phyloP scores from a whole-genome alignment of 2,329 filamentous ascomycete species.

The Penicillium freii region DNA sequence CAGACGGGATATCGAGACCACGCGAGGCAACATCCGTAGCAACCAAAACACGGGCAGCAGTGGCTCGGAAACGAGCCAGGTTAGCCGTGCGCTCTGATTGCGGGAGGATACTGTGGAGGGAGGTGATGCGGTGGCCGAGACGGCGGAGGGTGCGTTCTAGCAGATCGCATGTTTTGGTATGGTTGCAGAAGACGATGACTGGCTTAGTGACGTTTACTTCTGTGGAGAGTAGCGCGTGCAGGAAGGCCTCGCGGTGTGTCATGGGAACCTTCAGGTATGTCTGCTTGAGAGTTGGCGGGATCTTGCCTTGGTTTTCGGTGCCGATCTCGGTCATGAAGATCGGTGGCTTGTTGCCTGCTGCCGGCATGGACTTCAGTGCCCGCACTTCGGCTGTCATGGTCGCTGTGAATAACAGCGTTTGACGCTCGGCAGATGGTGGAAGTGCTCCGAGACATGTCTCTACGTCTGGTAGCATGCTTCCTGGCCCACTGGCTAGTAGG shows the following conservation, averaged over 20 bases:
- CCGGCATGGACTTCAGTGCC: conserved; percentile 75
- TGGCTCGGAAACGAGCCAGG: conserved; percentile 84
- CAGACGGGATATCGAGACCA: conserved; percentile 92
- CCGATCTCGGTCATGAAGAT: conserved; percentile 89
- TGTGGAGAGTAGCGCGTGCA: conserved; percentile 84
- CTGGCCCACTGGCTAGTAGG: conserved; percentile 69
- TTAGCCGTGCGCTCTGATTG: conserved; percentile 85
- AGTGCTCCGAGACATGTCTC: conserved; percentile 82
- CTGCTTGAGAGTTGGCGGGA: conserved; percentile 78
- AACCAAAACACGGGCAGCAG: conserved; percentile 82
- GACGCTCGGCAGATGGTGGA: conserved; percentile 73
- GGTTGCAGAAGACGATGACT: conserved; percentile 91
- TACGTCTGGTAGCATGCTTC: conserved; percentile 92
- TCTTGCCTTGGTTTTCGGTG: conserved; percentile 63
- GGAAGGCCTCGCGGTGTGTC: conserved; percentile 90
- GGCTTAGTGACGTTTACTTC: conserved; percentile 71
- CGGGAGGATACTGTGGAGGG: conserved; percentile 81
- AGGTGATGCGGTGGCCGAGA: conserved; percentile 84
- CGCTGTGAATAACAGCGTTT: conserved; percentile 93
- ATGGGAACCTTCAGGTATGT: conserved; percentile 84
- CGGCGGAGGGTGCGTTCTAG: conserved; percentile 84
- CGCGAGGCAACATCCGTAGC: conserved; percentile 93
- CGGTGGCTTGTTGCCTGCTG: conserved; percentile 66
- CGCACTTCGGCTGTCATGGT: conserved; percentile 92
- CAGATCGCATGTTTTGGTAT: conserved; percentile 81